phyloP scores from a whole-genome alignment of 768 basidiomycete species.

The Auricularia auricula-judae region DNA sequence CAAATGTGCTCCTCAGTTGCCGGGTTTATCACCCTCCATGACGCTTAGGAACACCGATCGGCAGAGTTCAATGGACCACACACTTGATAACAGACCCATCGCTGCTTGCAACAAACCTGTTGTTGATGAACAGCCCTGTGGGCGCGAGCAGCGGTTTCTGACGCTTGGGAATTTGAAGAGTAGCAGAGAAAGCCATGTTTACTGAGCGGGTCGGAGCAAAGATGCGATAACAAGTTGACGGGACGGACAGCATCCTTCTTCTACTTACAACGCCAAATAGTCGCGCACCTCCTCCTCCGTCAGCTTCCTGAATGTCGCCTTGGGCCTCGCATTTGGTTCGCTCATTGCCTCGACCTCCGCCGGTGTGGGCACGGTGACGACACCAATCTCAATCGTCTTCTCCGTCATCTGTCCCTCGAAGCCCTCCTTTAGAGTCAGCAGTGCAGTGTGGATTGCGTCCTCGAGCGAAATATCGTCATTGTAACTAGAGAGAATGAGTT shows the following conservation, averaged over 20 bases:
- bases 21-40: slow-evolving; percentile 55
- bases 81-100: slow-evolving; percentile 58
- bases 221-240: background rate
- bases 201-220: background rate
- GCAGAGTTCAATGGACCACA: slow-evolving; percentile 15
- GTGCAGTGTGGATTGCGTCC: slow-evolving; percentile 97
- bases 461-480: slow-evolving; percentile 98
- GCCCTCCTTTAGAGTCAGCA: slow-evolving; percentile 95
- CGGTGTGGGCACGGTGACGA: slow-evolving; percentile 78
- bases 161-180: background rate
- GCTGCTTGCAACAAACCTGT: slow-evolving; percentile 50
- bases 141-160: background rate
- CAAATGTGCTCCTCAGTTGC: slow-evolving; percentile 49
- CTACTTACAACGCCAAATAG: slow-evolving; percentile 71
- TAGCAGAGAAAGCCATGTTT: background rate
- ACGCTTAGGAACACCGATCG: background rate
- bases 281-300: slow-evolving; percentile 95
- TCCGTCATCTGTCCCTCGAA: slow-evolving; percentile 99
- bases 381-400: slow-evolving; percentile 98
- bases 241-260: background rate
- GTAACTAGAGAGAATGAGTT: slow-evolving; percentile 45
- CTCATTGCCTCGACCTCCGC: slow-evolving; percentile 52
- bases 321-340: slow-evolving; percentile 39
- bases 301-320: slow-evolving; percentile 89
- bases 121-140: slow-evolving; percentile 65